A percentile compares a stretch with the other conserved stretches of the same genome.
Conservation (phyloP, 352 stramenopile species). For the Phytopythium litorale region DNA sequence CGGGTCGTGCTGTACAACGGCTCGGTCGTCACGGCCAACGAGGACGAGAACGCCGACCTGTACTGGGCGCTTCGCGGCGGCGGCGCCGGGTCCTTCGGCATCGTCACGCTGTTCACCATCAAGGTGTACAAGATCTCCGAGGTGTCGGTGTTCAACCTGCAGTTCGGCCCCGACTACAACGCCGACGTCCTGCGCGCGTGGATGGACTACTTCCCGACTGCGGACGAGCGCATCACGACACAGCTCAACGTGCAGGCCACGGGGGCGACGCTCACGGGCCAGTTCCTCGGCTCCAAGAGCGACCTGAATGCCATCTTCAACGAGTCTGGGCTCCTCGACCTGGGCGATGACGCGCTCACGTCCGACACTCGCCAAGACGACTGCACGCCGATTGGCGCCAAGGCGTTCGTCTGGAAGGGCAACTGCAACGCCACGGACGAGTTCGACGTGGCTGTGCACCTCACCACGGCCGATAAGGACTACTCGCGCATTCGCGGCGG, state of each 20-base stretch:
- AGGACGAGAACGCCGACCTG: constrained; percentile 32
- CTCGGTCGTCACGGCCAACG: constrained; percentile 34
- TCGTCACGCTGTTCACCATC: constrained; percentile 49
- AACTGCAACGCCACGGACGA: constrained; percentile 36
- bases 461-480: constrained; percentile 31
- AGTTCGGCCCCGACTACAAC: constrained; percentile 30
- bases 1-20: constrained; percentile 43
- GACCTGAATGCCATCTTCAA: constrained; percentile 36
- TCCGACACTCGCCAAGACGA: constrained; percentile 32
- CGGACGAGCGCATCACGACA: constrained; percentile 43
- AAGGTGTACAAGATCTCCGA: constrained; percentile 37
- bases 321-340: constrained; percentile 25
- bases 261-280: constrained; percentile 28
- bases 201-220: constrained; percentile 52
- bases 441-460: constrained; percentile 28
- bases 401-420: constrained; percentile 40
- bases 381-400: constrained; percentile 44
- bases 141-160: constrained; percentile 40
- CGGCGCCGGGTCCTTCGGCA: constrained; percentile 48
- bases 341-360: constrained; percentile 21
- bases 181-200: constrained; percentile 32
- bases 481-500: constrained; percentile 48
- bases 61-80: constrained; percentile 50
- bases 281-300: constrained; percentile 34
- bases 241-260: constrained; percentile 37